Conservation (phyloP, 2,329 filamentous ascomycete species). For the Colletotrichum agaves region DNA sequence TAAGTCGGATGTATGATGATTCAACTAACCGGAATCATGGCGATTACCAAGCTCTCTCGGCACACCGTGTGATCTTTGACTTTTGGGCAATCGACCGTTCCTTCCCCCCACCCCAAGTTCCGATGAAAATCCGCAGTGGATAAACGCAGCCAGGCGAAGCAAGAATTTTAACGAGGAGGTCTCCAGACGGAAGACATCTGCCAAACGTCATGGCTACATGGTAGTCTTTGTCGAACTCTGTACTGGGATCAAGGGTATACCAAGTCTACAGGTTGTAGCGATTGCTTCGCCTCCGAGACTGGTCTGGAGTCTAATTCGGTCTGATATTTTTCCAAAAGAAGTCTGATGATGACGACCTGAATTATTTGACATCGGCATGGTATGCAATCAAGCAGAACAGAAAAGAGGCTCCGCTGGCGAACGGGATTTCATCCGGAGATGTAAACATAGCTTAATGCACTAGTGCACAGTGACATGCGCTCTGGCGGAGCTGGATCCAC, state of each 20-base stretch:
- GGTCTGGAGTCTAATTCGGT: neutral
- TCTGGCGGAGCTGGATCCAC: neutral
- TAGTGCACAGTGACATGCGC: constrained; percentile 9
- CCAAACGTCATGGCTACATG: constrained; percentile 13
- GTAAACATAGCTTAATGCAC: constrained; percentile 19
- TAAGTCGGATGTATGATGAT: too few species aligned
- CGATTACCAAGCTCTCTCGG: neutral
- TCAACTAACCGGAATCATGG: neutral
- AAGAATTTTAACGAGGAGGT: neutral
- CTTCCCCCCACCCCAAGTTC: constrained; percentile 7
- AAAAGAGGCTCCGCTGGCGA: neutral
- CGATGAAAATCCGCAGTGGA: constrained; percentile 11
- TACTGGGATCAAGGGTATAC: constrained; percentile 9
- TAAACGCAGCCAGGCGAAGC: neutral
- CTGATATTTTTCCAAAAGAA: neutral
- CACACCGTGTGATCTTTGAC: neutral
- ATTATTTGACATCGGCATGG: neutral
- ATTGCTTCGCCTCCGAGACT: neutral
- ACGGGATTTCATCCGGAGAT: constrained; percentile 15
- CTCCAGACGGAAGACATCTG: neutral
- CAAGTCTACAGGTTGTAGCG: neutral
- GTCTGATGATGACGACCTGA: neutral
- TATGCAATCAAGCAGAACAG: neutral
- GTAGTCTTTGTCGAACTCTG: neutral
- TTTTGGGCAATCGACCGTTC: neutral